Conservation (phyloP, 176 grass and related monocot genomes). For the Oryza brachyantha region DNA sequence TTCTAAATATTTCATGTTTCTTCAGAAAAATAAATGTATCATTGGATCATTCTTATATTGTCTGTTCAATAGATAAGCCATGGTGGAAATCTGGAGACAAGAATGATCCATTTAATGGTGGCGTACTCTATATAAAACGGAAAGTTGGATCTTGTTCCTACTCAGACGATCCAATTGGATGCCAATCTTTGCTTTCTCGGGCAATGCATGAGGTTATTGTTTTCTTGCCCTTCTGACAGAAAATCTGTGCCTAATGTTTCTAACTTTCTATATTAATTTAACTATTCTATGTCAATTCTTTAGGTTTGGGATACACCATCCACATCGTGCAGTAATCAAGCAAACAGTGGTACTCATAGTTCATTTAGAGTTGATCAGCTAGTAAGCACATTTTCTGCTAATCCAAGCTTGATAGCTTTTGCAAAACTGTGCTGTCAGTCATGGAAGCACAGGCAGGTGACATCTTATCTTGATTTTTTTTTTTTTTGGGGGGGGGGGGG, state of each 20-base stretch:
- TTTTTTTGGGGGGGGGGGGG: too few species aligned
- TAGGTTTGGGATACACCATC: constrained; percentile 67
- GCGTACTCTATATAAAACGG: constrained; percentile 88
- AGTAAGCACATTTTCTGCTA: constrained; percentile 86
- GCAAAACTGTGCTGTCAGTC: constrained; percentile 77
- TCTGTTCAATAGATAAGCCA: constrained; percentile 59
- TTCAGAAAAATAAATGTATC: constrained; percentile 25
- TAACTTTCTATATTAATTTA: constrained; percentile 13
- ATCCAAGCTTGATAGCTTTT: constrained; percentile 97
- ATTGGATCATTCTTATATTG: constrained; percentile 17
- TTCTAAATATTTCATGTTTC: constrained; percentile 5
- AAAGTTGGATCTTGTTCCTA: constrained; percentile 99
- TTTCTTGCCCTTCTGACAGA: constrained; percentile 23
- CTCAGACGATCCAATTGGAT: constrained; percentile 89
- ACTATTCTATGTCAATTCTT: constrained; percentile 24
- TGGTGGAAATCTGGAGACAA: constrained; percentile 92
- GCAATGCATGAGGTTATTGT: constrained; percentile 90
- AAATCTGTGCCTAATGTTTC: not conserved
- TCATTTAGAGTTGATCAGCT: constrained; percentile 78
- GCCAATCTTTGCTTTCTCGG: constrained; percentile 90
- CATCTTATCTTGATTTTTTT: not conserved
- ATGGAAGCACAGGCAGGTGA: constrained; percentile 67
- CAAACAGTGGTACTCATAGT: constrained; percentile 32
- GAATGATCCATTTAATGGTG: constrained; percentile 80
- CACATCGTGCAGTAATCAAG: constrained; percentile 26